Base-by-base conservation (phyloP, 345 rosid genomes). In the Capsella bursapastoris region DNA sequence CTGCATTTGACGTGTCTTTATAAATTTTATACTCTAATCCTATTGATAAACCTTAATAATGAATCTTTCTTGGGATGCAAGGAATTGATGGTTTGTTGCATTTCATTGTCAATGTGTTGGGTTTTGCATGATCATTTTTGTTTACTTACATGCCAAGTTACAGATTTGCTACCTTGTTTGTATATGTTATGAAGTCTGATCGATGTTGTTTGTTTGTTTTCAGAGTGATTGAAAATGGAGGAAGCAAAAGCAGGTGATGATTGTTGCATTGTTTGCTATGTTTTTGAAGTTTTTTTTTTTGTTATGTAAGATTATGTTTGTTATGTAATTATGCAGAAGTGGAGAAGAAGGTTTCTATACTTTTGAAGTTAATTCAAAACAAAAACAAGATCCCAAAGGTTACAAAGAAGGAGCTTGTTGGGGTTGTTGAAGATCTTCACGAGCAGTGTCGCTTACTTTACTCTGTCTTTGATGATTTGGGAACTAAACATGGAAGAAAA, bases 341-440 rank as follows among this genome's bases (percentile, higher is more conserved):
- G 22, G 89, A 85, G 60, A 71, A 57, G 63, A 86, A 82, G 74
- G 51, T 83, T 13, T 74, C 78, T 35, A 64, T 60, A 70, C 87
- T 86, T 63, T 40, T 82, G 48, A 81, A 82, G 58, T 82, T 81
- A 29, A 67, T 88, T 16, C 84, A 81, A 77, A 81, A 57, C 56
- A 84, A 81, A 9, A 84, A 83, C 40, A 82, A 78, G 32, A 66
- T 72, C 55, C 66, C 81, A 18, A 80, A 80, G 10, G 81, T 77
- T 66, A 68, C 77, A 3, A 81, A 71, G 66, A 78, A 60, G 44
- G 85, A 87, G 63, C 83, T 90, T 31, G 50, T 80, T 8, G 72
- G 41, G 58, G 84, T 80, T 7, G 60, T 88, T 4, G 72, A 87
- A 62, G 89, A 86, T 67, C 80, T 88, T 15, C 85, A 82, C 25